These are phyloP conservation scores for Somion occarium DNA, from an alignment of 1,284 basidiomycete genomes.

Conservation along the genomic window DNA sequence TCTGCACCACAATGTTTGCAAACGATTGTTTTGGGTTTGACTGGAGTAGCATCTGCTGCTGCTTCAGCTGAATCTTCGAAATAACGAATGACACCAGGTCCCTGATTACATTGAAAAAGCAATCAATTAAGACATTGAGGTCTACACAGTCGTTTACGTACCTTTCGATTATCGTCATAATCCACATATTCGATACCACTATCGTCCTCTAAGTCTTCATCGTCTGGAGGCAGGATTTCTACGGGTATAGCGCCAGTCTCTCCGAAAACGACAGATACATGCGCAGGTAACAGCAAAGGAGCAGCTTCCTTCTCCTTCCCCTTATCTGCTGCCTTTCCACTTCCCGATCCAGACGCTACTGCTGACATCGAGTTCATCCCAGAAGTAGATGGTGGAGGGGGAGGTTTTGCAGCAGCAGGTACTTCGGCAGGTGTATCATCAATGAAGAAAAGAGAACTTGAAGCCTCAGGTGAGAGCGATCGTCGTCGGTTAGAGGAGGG, in stretches of 20 bases:
- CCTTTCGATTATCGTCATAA: slow-evolving; percentile 56
- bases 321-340: slow-evolving; percentile 5
- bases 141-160: slow-evolving; percentile 23
- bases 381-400: not conserved
- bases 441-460: slow-evolving; percentile 41
- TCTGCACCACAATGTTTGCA: slow-evolving; percentile 74
- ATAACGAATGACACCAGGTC: slow-evolving; percentile 51
- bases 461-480: slow-evolving; percentile 14
- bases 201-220: slow-evolving; percentile 39
- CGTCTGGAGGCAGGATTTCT: slow-evolving; percentile 39
- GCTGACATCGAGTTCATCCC: not conserved
- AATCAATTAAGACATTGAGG: not conserved
- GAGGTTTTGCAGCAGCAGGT: slow-evolving; percentile 25
- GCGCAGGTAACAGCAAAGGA: slow-evolving; percentile 53
- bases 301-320: slow-evolving; percentile 9
- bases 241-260: slow-evolving; percentile 32
- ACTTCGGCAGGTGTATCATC: slow-evolving; percentile 41
- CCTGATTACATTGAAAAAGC: slow-evolving; percentile 12
- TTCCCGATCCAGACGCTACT: not conserved
- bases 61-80: slow-evolving; percentile 42
- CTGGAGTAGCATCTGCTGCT: slow-evolving; percentile 31
- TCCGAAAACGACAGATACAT: slow-evolving; percentile 48
- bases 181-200: slow-evolving; percentile 73
- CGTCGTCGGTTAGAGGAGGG: slow-evolving; percentile 9
- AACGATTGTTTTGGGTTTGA: slow-evolving; percentile 41